Conservation (phyloP, 805 yeast genomes). For the Cyberlindnera mycetangii region DNA sequence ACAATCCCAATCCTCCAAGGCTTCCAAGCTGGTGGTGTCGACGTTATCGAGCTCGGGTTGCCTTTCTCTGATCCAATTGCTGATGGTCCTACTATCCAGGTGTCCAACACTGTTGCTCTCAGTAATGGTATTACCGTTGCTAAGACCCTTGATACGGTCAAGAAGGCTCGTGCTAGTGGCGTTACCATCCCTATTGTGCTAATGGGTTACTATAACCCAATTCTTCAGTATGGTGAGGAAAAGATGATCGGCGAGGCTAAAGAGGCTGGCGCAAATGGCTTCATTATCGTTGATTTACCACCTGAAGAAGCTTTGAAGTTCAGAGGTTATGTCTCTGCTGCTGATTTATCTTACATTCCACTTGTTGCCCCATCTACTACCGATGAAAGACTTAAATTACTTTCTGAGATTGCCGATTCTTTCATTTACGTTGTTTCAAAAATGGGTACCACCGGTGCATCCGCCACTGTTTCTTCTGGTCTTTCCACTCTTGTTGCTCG, state of each 20-base stretch:
- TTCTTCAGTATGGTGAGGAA: constrained; percentile 85
- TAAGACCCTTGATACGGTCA: constrained; percentile 67
- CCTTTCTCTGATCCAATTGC: constrained; percentile 99
- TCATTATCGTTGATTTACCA: constrained; percentile 91
- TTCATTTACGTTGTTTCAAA: constrained; percentile 95
- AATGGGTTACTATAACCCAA: constrained; percentile 98
- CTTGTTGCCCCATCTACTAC: constrained; percentile 96
- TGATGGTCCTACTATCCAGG: constrained; percentile 96
- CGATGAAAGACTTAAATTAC: constrained; percentile 74
- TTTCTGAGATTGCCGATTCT: constrained; percentile 88
- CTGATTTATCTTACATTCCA: constrained; percentile 84
- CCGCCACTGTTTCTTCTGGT: constrained; percentile 57
- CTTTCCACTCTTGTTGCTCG: constrained; percentile 67
- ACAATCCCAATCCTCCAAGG: constrained; percentile 84
- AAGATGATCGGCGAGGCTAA: constrained; percentile 75
- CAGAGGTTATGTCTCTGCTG: constrained; percentile 63
- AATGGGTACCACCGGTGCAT: constrained; percentile 97
- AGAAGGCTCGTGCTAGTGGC: constrained; percentile 75
- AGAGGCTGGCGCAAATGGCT: constrained; percentile 92
- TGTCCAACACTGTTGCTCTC: constrained; percentile 78
- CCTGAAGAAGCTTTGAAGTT: constrained; percentile 95
- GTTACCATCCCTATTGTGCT: constrained; percentile 84
- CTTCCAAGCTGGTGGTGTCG: constrained; percentile 94
- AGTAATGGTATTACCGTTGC: constrained; percentile 76
- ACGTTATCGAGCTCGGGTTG: constrained; percentile 89